Percentiles rank a stretch among this genome's conserved stretches.
These are phyloP conservation scores for Suhomyces choctaworum DNA, from an alignment of 1,139 yeast species.

Conservation along the genomic window DNA sequence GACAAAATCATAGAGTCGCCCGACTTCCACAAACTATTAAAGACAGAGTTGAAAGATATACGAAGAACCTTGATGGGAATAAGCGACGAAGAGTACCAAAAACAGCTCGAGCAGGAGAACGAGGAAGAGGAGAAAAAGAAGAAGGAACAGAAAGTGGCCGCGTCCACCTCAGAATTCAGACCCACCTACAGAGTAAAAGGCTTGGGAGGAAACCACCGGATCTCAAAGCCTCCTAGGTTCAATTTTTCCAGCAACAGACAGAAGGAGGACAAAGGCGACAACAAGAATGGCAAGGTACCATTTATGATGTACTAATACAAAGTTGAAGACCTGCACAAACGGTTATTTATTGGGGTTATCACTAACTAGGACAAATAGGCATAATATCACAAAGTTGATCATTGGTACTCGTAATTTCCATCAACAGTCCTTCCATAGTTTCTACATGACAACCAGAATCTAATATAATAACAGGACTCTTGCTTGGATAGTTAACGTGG, in stretches of 20 bases:
- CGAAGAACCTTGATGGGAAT: slow-evolving; percentile 36
- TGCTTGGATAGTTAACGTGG: neutral
- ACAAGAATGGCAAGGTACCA: slow-evolving; percentile 14
- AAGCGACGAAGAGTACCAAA: slow-evolving; percentile 42
- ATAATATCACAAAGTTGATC: too few species aligned
- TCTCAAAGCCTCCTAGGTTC: slow-evolving; percentile 35
- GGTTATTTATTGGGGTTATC: too few species aligned
- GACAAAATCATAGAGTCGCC: slow-evolving; percentile 48
- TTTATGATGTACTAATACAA: slow-evolving; percentile 17
- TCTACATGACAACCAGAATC: too few species aligned
- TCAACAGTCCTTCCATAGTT: too few species aligned
- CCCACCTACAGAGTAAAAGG: slow-evolving; percentile 30
- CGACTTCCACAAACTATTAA: slow-evolving; percentile 37
- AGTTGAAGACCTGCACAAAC: too few species aligned
- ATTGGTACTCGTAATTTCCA: too few species aligned
- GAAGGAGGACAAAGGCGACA: slow-evolving; percentile 12
- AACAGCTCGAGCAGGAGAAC: slow-evolving; percentile 20
- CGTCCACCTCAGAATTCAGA: slow-evolving; percentile 20
- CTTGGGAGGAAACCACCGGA: slow-evolving; percentile 21
- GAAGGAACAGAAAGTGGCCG: slow-evolving; percentile 7
- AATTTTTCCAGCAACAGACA: slow-evolving; percentile 20
- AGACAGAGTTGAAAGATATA: slow-evolving; percentile 37
- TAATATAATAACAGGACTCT: neutral
- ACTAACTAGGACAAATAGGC: too few species aligned
- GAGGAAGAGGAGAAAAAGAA: slow-evolving; percentile 11